A percentile compares a stretch with the other conserved stretches of the same genome.
These are phyloP conservation scores for Tylopilus rubrobrunneus DNA, from an alignment of 768 basidiomycete genomes.

Conservation along the genomic window DNA sequence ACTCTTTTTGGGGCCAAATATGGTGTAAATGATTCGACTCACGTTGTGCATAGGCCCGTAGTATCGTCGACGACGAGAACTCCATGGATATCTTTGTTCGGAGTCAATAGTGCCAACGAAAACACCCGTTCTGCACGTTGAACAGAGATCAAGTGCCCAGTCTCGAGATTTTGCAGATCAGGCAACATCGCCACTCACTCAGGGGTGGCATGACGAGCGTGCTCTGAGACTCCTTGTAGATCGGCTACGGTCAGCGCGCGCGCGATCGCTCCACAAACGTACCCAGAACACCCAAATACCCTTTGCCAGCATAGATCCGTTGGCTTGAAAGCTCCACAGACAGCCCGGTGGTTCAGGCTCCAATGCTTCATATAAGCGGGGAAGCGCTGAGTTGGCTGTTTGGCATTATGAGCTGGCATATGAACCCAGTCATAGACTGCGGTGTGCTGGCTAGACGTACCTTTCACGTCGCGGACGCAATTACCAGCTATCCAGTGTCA, in stretches of 20 bases:
- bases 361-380: background rate
- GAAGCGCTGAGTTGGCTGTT: background rate
- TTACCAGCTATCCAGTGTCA: background rate
- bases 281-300: background rate
- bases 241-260: background rate
- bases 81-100: background rate
- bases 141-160: conserved; percentile 1
- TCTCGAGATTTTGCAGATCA: conserved; percentile 10
- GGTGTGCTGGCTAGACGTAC: background rate
- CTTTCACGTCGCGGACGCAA: background rate
- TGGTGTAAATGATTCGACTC: background rate
- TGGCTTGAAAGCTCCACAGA: background rate
- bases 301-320: background rate
- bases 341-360: background rate
- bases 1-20: background rate
- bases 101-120: conserved; percentile 4
- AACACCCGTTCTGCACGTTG: conserved; percentile 10
- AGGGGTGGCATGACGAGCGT: background rate
- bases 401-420: background rate
- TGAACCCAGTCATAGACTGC: background rate
- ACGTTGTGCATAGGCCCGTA: background rate
- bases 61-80: background rate
- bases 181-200: background rate
- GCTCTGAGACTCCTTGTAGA: background rate
- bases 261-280: conserved; percentile 13